Percentiles rank a stretch among this genome's conserved stretches.
phyloP scores from a whole-genome alignment of 1,284 basidiomycete genomes.

The Gomphus sp. region DNA sequence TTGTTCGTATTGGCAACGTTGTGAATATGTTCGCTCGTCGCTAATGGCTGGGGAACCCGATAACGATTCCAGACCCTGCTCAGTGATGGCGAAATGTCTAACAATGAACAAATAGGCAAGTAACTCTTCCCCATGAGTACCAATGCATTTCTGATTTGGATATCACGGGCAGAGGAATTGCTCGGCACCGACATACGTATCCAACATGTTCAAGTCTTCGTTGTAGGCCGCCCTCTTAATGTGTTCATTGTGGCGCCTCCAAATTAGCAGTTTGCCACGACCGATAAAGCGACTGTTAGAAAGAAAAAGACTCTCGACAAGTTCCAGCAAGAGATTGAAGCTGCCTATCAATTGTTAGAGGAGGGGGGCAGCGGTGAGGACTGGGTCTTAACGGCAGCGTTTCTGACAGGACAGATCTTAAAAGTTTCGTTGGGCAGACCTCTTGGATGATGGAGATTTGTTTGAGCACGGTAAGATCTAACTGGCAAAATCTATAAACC shows the following conservation, averaged over 20 bases:
- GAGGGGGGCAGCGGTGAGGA: neutral
- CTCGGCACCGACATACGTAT: conserved; percentile 12
- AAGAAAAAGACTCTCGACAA: conserved; percentile 11
- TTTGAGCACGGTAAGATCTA: conserved; percentile 8
- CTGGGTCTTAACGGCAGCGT: neutral
- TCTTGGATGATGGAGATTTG: conserved; percentile 7
- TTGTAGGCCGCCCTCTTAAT: conserved; percentile 13
- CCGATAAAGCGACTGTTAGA: conserved; percentile 16
- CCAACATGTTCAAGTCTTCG: conserved; percentile 13
- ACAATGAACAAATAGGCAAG: conserved; percentile 16
- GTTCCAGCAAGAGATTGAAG: conserved; percentile 15
- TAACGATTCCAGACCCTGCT: conserved; percentile 12
- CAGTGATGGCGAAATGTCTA: conserved; percentile 16
- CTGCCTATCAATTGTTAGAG: conserved; percentile 13
- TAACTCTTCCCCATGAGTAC: neutral
- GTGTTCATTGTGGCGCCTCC: conserved; percentile 15
- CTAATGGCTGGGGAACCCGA: neutral
- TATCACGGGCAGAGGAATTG: conserved; percentile 1
- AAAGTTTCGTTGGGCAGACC: neutral
- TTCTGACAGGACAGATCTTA: neutral
- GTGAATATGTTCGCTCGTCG: neutral
- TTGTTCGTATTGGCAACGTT: conserved; percentile 10
- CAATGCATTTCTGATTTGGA: neutral
- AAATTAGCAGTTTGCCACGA: conserved; percentile 12
- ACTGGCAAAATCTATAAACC: neutral